Base-by-base conservation (phyloP, 2,329 filamentous ascomycete genomes). In the Fusarium zealandicum region DNA sequence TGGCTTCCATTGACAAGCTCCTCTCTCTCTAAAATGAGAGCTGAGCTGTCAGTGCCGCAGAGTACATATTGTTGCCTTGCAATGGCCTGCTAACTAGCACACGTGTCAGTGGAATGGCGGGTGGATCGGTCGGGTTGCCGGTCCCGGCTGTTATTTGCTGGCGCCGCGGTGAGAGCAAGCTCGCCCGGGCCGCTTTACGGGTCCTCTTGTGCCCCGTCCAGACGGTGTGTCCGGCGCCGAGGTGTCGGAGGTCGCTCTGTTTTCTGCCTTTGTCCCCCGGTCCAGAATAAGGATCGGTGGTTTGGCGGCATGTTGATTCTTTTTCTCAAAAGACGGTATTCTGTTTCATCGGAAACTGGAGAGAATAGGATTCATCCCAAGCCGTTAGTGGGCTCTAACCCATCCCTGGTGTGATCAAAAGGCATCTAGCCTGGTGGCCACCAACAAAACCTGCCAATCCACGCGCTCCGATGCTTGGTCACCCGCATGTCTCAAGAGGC, bases 141-240 rank as follows among this genome's bases (percentile, higher is more conserved):
- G 32, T 35, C 38, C 30, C 36, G 36, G 14, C 27, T 49, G 31
- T 40, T 30, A 49, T 50, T 44, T 18, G 44, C 49, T 58, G 49
- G 36, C 35, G 37, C 38, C 25, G 46, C 28, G 17, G 25, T 33
- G 52, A 37, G 51, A 20, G 6, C 20, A 20, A 20, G 20, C 20
- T 20, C 20, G 58, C 50, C 58, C 49, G 58, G 58, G 54, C 58
- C 54, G 58, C 44, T 47, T 41, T 43, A 50, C 12, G 54, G 60
- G 37, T 52, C 59, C 48, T 51, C 61, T 30, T 18, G 40, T 48
- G 30, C 37, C 30, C 54, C 57, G 35, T 27, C 37, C 17, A 20
- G 6, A 22, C 41, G 54, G 43, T 37, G 48, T 39, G 16, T 50
- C 40, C 43, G 53, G 55, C 32, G 39, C 35, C 42, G 43, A 49